Percentiles rank a stretch among this genome's conserved stretches.
These are phyloP conservation scores for Dendrothele bispora DNA, from an alignment of 768 basidiomycete genomes.

Conservation along the genomic window DNA sequence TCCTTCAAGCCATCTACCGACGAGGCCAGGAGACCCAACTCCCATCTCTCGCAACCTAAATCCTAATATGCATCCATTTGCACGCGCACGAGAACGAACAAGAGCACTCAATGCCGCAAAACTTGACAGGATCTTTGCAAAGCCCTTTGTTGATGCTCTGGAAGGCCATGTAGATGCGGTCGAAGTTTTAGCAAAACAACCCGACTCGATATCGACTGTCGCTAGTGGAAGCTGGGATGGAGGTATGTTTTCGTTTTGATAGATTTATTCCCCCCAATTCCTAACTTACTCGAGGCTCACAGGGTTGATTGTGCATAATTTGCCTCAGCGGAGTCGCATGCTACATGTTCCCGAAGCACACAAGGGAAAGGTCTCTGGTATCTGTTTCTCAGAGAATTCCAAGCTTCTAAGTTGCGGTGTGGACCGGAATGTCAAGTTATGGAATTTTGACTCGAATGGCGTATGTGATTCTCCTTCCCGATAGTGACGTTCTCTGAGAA, in stretches of 20 bases:
- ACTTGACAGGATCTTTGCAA: conserved; percentile 97
- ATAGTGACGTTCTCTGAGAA: neutral
- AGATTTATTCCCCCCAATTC: neutral
- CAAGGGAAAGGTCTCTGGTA: conserved; percentile 81
- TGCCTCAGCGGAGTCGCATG: conserved; percentile 56
- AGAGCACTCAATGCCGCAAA: conserved; percentile 94
- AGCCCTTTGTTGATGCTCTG: conserved; percentile 86
- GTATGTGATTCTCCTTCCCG: conserved; percentile 1
- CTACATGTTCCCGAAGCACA: conserved; percentile 69
- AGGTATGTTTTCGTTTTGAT: conserved; percentile 48
- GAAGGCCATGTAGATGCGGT: conserved; percentile 95
- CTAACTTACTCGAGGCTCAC: neutral
- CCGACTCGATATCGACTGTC: conserved; percentile 70
- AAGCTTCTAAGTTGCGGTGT: conserved; percentile 78
- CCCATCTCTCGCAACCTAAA: conserved; percentile 91
- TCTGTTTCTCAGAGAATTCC: conserved; percentile 68
- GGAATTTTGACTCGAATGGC: conserved; percentile 49
- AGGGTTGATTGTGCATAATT: conserved; percentile 88
- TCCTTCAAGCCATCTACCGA: conserved; percentile 69
- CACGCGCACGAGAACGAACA: conserved; percentile 88
- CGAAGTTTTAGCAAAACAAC: conserved; percentile 77
- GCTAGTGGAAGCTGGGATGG: conserved; percentile 97
- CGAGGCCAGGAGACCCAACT: conserved; percentile 78
- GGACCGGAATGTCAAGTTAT: conserved; percentile 81
- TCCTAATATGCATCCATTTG: conserved; percentile 94